A percentile compares a stretch with the other conserved stretches of the same genome.
Conservation (phyloP, 2,329 filamentous ascomycete species). For the Colletotrichum sansevieriae region DNA sequence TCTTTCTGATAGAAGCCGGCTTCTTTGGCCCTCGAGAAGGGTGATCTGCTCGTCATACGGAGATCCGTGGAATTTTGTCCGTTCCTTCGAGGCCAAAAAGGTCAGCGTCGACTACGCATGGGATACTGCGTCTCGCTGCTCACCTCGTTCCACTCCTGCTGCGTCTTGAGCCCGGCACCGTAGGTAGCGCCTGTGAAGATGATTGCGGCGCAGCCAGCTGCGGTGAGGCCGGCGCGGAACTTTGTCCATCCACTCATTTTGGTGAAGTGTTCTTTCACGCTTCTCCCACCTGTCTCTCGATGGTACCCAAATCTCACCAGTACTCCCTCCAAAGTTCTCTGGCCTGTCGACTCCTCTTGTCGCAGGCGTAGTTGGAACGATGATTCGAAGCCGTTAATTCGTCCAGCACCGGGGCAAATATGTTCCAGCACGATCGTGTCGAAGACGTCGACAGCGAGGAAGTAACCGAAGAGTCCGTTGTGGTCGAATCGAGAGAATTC, state of each 20-base stretch:
- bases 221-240: conserved; percentile 47
- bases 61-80: conserved; percentile 53
- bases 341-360: conserved; percentile 44
- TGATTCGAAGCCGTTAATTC: background rate
- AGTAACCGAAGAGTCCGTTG: conserved; percentile 21
- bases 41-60: conserved; percentile 59
- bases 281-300: background rate
- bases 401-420: background rate
- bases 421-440: conserved; percentile 21
- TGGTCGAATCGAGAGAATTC: conserved; percentile 35
- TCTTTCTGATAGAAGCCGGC: conserved; percentile 54
- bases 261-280: conserved; percentile 35
- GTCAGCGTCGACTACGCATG: background rate
- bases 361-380: conserved; percentile 42
- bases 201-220: conserved; percentile 61
- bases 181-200: conserved; percentile 62
- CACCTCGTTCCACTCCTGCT: conserved; percentile 61
- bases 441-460: conserved; percentile 17
- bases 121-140: conserved; percentile 15
- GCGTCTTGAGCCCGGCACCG: conserved; percentile 63
- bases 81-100: conserved; percentile 45
- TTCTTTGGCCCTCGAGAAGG: conserved; percentile 58
- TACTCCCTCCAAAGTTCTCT: conserved; percentile 47
- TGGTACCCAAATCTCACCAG: conserved; percentile 43
- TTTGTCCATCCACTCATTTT: conserved; percentile 43